Evolutionary conservation across 2,329 filamentous ascomycete species (phyloP).

Genomic region (Myrmaecium sp.): DNA sequence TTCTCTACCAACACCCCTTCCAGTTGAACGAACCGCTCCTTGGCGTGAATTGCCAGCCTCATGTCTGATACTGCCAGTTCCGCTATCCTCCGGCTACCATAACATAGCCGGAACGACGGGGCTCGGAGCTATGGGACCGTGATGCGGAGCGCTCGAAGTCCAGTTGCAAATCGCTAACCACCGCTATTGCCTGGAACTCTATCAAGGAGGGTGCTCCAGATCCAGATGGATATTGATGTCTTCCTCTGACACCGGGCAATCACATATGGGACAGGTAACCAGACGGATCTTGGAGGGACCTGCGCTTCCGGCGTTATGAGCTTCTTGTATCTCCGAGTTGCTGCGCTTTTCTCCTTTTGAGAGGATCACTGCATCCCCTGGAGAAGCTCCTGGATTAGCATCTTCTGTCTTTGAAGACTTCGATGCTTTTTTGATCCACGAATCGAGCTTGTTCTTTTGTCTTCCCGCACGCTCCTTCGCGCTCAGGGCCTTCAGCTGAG

Average conservation of each 20-base stretch:
- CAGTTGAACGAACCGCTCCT: too few relatives aligned
- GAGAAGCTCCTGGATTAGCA: slow-evolving; percentile 1
- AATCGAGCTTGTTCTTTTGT: slow-evolving; percentile 28
- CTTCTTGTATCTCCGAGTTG: slow-evolving; percentile 12
- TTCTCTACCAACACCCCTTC: too few relatives aligned
- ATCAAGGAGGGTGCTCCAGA: too few relatives aligned
- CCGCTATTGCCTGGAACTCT: too few relatives aligned
- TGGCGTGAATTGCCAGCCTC: too few relatives aligned
- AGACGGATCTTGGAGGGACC: slow-evolving; percentile 8
- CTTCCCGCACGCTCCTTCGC: slow-evolving; percentile 23
- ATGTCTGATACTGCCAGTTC: too few relatives aligned
- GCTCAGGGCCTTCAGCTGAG: slow-evolving; percentile 22
- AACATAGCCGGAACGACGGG: too few relatives aligned
- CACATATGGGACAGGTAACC: slow-evolving; percentile 25
- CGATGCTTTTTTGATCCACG: slow-evolving; percentile 16
- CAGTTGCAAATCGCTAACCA: too few relatives aligned
- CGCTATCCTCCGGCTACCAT: too few relatives aligned
- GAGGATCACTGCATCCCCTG: slow-evolving; percentile 4
- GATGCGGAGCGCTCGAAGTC: too few relatives aligned
- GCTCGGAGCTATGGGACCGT: too few relatives aligned
- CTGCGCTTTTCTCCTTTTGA: slow-evolving; percentile 2
- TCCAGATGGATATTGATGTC: slow-evolving; percentile 26
- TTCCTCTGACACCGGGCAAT: slow-evolving; percentile 11
- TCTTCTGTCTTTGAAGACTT: slow-evolving; percentile 3
- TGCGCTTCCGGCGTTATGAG: slow-evolving; percentile 6